Evolutionary conservation across 345 rosid genomes (phyloP).

Genomic region (Anastatica hierochuntica): DNA sequence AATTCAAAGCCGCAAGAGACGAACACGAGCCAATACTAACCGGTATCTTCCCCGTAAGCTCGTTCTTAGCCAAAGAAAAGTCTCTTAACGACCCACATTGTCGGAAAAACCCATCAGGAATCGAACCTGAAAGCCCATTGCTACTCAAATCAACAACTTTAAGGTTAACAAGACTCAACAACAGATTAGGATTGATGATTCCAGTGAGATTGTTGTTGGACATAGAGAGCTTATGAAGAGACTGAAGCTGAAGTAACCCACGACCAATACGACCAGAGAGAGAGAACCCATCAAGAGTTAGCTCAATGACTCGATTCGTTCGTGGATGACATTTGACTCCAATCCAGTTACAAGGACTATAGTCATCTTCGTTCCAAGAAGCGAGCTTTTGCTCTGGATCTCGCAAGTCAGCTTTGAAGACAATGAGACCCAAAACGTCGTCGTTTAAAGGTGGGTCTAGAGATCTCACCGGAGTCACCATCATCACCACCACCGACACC

Average conservation of each 20-base stretch:
- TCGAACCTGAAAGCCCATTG: slow-evolving; percentile 56
- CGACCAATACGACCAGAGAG: slow-evolving; percentile 88
- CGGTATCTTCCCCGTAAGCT: slow-evolving; percentile 68
- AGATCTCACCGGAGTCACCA: slow-evolving; percentile 40
- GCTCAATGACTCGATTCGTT: slow-evolving; percentile 61
- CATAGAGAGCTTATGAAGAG: slow-evolving; percentile 57
- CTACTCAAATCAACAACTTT: slow-evolving; percentile 66
- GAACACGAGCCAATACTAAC: slow-evolving; percentile 57
- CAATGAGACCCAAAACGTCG: slow-evolving; percentile 75
- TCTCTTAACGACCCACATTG: slow-evolving; percentile 74
- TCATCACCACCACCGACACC: slow-evolving; percentile 23
- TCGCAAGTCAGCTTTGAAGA: slow-evolving; percentile 74
- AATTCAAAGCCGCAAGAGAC: slow-evolving; percentile 53
- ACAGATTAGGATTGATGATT: slow-evolving; percentile 46
- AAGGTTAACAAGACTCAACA: slow-evolving; percentile 45
- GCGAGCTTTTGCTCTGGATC: slow-evolving; percentile 68
- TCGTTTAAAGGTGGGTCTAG: slow-evolving; percentile 58
- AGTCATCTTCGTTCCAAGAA: slow-evolving; percentile 85
- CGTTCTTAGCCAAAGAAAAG: slow-evolving; percentile 61
- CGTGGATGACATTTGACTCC: slow-evolving; percentile 79
- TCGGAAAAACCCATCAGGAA: slow-evolving; percentile 57
- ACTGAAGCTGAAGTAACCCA: slow-evolving; percentile 65
- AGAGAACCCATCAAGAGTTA: slow-evolving; percentile 63
- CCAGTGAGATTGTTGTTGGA: slow-evolving; percentile 76
- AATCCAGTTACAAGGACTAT: slow-evolving; percentile 65